Conservation (phyloP, 1,284 basidiomycete genomes). For the Ceratorhiza oryzae-sativae region DNA sequence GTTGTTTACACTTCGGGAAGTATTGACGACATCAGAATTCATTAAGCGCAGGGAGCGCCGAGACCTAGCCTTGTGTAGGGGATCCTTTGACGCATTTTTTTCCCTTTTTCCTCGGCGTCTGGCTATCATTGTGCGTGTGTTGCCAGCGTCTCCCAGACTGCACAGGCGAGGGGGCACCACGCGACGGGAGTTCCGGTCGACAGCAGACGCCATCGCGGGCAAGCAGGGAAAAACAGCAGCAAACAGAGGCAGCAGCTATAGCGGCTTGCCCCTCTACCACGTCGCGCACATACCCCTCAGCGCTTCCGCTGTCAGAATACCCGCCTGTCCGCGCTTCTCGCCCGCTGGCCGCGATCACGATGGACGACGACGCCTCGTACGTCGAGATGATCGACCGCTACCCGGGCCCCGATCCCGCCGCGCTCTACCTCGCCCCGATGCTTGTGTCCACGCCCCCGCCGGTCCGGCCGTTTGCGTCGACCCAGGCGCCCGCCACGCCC, state of each 20-base stretch:
- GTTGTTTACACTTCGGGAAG: too few relatives aligned
- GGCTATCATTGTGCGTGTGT: too few relatives aligned
- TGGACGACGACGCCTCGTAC: conserved; percentile 38
- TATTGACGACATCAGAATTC: too few relatives aligned
- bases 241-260: conserved; percentile 35
- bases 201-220: conserved; percentile 14
- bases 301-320: conserved; percentile 24
- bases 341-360: conserved; percentile 19
- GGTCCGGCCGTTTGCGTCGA: conserved; percentile 30
- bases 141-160: too few relatives aligned
- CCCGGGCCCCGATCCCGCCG: conserved; percentile 37
- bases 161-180: too few relatives aligned
- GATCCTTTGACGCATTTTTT: too few relatives aligned
- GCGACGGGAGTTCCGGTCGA: too few relatives aligned
- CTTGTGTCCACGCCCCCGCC: conserved; percentile 20
- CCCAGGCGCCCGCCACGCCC: conserved; percentile 33
- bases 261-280: conserved; percentile 27
- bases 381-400: conserved; percentile 40
- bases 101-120: too few relatives aligned
- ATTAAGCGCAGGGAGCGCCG: too few relatives aligned
- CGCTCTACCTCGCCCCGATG: conserved; percentile 23
- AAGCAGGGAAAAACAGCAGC: conserved; percentile 2
- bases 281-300: conserved; percentile 20
- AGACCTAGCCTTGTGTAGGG: too few relatives aligned
- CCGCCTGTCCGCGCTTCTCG: conserved; percentile 6